Percentiles rank a stretch among this genome's conserved stretches.
Conservation (phyloP, 129 eudicot species). For the Chrysanthemum makinoi region DNA sequence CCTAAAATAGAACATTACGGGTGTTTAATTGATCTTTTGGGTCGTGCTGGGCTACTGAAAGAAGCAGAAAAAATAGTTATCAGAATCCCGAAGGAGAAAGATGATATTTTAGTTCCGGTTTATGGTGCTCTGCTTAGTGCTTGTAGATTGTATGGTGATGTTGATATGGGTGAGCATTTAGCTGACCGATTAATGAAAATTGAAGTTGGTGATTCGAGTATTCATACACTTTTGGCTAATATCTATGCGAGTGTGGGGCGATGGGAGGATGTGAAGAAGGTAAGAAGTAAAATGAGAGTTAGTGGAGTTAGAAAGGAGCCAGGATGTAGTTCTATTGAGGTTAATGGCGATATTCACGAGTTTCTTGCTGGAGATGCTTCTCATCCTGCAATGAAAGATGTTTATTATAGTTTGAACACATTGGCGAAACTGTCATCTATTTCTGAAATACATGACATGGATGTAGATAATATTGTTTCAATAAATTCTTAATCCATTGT, state of each 20-base stretch:
- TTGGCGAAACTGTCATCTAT: constrained; percentile 19
- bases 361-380: constrained; percentile 39
- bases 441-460: constrained; percentile 29
- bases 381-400: constrained; percentile 27
- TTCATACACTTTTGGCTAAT: constrained; percentile 52
- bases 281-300: constrained; percentile 50
- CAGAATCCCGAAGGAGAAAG: constrained; percentile 34
- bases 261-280: constrained; percentile 61
- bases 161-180: constrained; percentile 60
- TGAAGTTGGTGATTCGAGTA: constrained; percentile 52
- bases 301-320: constrained; percentile 47
- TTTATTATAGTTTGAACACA: constrained; percentile 24
- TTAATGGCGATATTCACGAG: constrained; percentile 41
- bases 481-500: no score
- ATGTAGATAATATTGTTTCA: neutral
- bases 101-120: constrained; percentile 48
- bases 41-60: constrained; percentile 58
- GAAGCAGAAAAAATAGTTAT: constrained; percentile 57
- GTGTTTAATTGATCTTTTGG: constrained; percentile 59
- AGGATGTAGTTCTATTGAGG: constrained; percentile 66
- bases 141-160: constrained; percentile 58
- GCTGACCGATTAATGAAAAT: constrained; percentile 47
- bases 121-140: constrained; percentile 73
- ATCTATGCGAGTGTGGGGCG: constrained; percentile 59
- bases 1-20: constrained; percentile 69